Evolutionary conservation across 2,329 filamentous ascomycete genomes (phyloP), one percentile per base, ranked within the genome.

Genomic region (Claviceps pazoutovae): DNA sequence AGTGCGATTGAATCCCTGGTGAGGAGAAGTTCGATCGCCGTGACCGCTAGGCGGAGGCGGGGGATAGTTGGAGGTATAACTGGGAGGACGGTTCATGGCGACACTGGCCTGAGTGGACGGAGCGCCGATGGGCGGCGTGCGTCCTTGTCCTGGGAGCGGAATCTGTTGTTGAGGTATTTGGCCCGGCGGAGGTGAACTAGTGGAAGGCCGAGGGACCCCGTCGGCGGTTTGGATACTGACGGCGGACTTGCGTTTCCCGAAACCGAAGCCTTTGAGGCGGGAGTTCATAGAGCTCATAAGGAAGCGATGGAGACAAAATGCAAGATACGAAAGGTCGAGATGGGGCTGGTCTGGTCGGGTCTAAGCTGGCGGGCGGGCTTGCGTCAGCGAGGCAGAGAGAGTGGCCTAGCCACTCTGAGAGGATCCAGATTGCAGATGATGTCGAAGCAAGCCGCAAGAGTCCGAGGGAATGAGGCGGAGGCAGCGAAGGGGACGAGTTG

Each of bases 261-360:
- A 85, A 72, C 85, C 83, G 73, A 88, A 78, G 76, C 79, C 79
- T 76, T 86, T 86, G 69, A 88, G 80, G 71, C 84, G 82, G 68
- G 80, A 79, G 75, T 86, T 87, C 80, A 86, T 79, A 76, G 82
- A 86, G 78, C 79, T 86, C 83, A 86, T 86, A 67, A 65, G 65
- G 68, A 66, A 66, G 60, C 57, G 58, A 57, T 49, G 46, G 39
- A 51, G 46, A 50, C 49, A 48, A 55, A 51, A 50, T 49, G 48
- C 17, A 30, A 39, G n/a, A 17, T 48, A 45, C 50, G 50, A 50
- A 13, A 21, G 37, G 51, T 38, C 43, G 17, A 47, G 43, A 43
- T 26, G 38, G 26, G 43, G 23, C 13, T 21, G 13, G 23, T 37
- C 17, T 21, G 36, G 51, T 43, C 50, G 17, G 6, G 38, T 23